phyloP scores from a whole-genome alignment of 2,329 filamentous ascomycete genomes.

The Trichophyton benhamiae region DNA sequence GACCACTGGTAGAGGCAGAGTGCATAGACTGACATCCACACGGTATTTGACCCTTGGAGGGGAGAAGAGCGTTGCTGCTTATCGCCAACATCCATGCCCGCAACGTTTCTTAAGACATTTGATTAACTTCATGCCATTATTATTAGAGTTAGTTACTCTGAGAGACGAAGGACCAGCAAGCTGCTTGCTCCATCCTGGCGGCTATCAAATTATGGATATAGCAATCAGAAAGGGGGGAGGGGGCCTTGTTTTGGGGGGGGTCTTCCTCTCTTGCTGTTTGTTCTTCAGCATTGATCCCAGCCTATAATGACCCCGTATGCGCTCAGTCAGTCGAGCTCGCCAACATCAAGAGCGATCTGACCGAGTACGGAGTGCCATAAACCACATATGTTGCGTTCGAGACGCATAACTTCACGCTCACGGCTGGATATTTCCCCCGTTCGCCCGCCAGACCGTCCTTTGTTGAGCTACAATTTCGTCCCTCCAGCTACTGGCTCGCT shows the following conservation, averaged over 20 bases:
- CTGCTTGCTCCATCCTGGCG: not conserved
- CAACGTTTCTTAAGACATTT: slow-evolving; percentile 2
- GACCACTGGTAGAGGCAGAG: too few species aligned
- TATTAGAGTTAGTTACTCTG: not conserved
- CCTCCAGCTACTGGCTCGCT: not conserved
- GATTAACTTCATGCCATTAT: not conserved
- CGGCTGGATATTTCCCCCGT: too few species aligned
- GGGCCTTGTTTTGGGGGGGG: too few species aligned
- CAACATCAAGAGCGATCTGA: too few species aligned
- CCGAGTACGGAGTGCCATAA: too few species aligned
- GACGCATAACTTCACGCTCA: not conserved
- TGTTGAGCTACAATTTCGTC: not conserved
- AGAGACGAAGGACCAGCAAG: not conserved
- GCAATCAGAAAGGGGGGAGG: not conserved
- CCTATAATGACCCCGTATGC: not conserved
- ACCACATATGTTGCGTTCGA: too few species aligned
- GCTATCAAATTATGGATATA: not conserved
- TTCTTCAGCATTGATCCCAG: not conserved
- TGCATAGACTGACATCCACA: not conserved
- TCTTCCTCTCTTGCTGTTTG: not conserved
- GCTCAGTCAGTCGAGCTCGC: too few species aligned
- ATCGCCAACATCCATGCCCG: not conserved
- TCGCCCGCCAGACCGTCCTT: too few species aligned
- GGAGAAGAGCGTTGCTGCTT: not conserved
- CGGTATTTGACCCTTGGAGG: not conserved